Percentiles rank a stretch among this genome's conserved stretches.
phyloP scores from a whole-genome alignment of 139 green algal genomes.

The Edaphochlamys debaryana region DNA sequence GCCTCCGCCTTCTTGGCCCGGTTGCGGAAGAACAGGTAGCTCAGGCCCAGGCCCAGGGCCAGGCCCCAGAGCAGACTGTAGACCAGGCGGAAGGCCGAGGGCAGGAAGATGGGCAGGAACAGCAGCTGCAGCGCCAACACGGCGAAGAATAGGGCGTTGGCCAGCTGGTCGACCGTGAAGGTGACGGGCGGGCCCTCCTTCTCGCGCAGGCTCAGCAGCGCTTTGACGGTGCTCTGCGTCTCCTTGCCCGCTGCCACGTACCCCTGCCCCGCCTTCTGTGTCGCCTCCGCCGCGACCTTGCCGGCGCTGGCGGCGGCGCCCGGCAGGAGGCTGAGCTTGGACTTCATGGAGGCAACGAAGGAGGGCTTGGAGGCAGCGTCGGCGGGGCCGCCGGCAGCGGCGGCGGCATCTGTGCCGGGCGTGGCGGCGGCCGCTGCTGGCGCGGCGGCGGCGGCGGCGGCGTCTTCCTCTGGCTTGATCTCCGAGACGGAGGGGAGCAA shows the following conservation, averaged over 20 bases:
- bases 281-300: slow-evolving; percentile 5
- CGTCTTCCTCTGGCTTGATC: too few relatives aligned
- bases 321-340: too few relatives aligned
- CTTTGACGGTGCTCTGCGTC: background rate
- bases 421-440: too few relatives aligned
- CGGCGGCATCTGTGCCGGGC: too few relatives aligned
- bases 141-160: background rate
- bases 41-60: slow-evolving; percentile 39
- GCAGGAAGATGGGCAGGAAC: slow-evolving; percentile 39
- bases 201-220: background rate
- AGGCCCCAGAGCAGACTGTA: slow-evolving; percentile 45
- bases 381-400: too few relatives aligned
- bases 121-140: slow-evolving; percentile 24
- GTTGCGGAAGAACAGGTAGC: slow-evolving; percentile 62
- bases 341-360: too few relatives aligned
- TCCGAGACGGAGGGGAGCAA: too few relatives aligned
- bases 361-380: too few relatives aligned
- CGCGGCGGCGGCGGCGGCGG: too few relatives aligned
- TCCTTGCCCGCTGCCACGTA: slow-evolving; percentile 27
- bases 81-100: slow-evolving; percentile 16
- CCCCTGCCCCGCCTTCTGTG: background rate
- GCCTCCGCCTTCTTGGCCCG: slow-evolving; percentile 51
- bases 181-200: slow-evolving; percentile 38
- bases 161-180: slow-evolving; percentile 41
- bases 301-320: too few relatives aligned